Base-by-base conservation (phyloP, 352 stramenopile genomes). In the Globisporangium lucens region DNA sequence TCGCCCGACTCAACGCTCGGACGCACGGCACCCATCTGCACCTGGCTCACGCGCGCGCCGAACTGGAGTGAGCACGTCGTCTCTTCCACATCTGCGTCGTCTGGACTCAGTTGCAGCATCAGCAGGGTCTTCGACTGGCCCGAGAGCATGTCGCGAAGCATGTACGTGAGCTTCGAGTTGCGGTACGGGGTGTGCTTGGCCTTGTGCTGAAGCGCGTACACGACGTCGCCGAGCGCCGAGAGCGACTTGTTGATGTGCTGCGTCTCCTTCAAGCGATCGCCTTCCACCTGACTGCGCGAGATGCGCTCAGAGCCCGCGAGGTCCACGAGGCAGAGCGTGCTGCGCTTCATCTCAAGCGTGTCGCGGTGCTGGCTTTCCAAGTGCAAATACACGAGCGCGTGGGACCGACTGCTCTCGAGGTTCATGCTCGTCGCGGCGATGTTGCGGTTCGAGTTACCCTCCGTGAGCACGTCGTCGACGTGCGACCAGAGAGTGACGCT, bases 241-340 rank as follows among this genome's bases (percentile, higher is more conserved):
- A 99, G 83, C 57, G 90, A 98, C 81, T 99, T 99, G 90, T 99
- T 99, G 73, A 99, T 99, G 72, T 98, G 92, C 69, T 98, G 95
- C 13, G 97, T 98, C 70, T 99, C 97, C 66, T 98, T 98, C 47
- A 99, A 75, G 0, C 86, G 84, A 36, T 96, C 87, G 20, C 85
- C 89, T 47, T 92, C 79, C 10, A 94, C 89, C 70, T 93, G 79
- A 51, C 83, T 93, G n/a, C 85, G 83, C 36, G 83, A 88, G 53
- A 98, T 89, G 33, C 96, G 88, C 70, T 99, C 97, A 8, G 96
- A 98, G n/a, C 95, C 95, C 5, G 98, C 98, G 47, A 99, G 83
- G 80, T 99, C 98, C 12, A 99, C 97, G 56, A 99, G 92, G 79
- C 98, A 98, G 38, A 99, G 78, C 51, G 90, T 98, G 55, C 97